These are phyloP conservation scores for Penicillium herquei DNA, from an alignment of 495 filamentous ascomycete species.

Conservation along the genomic window DNA sequence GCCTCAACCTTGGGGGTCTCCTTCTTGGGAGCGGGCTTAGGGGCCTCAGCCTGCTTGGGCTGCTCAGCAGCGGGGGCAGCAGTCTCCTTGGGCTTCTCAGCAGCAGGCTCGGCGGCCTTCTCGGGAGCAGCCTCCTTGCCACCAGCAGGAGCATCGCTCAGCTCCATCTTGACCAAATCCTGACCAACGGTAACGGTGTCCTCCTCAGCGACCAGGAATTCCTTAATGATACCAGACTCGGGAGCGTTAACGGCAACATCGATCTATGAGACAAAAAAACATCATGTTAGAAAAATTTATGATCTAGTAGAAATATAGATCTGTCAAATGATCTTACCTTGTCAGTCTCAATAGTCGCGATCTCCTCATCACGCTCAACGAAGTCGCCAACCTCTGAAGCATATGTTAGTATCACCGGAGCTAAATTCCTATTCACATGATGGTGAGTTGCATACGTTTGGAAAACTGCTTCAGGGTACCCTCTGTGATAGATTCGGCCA, in stretches of 20 bases:
- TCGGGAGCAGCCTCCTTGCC: constrained; percentile 47
- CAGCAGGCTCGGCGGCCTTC: constrained; percentile 33
- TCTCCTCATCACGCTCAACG: constrained; percentile 94
- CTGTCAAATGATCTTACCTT: constrained; percentile 60
- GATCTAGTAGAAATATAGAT: too few relatives aligned
- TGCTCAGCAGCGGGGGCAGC: constrained; percentile 35
- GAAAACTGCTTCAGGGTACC: constrained; percentile 94
- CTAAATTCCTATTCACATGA: too few relatives aligned
- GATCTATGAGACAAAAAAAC: constrained; percentile 56
- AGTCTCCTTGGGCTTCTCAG: constrained; percentile 39
- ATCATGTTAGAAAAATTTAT: constrained; percentile 4
- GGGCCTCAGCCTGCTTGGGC: constrained; percentile 44
- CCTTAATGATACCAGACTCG: constrained; percentile 85
- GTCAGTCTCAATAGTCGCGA: constrained; percentile 99
- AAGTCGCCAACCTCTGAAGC: constrained; percentile 79
- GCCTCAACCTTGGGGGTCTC: constrained; percentile 12
- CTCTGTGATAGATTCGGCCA: constrained; percentile 99
- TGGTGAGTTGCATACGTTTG: constrained; percentile 56
- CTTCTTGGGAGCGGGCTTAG: constrained; percentile 43
- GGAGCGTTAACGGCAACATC: constrained; percentile 95
- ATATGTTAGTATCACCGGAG: constrained; percentile 19
- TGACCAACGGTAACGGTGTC: constrained; percentile 96
- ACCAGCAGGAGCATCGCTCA: constrained; percentile 64
- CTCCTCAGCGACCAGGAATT: constrained; percentile 89
- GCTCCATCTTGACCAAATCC: constrained; percentile 80